Evolutionary conservation across 257 asterid genomes (phyloP), one percentile per base, ranked within the genome.

Genomic region (Henckelia pumila): DNA sequence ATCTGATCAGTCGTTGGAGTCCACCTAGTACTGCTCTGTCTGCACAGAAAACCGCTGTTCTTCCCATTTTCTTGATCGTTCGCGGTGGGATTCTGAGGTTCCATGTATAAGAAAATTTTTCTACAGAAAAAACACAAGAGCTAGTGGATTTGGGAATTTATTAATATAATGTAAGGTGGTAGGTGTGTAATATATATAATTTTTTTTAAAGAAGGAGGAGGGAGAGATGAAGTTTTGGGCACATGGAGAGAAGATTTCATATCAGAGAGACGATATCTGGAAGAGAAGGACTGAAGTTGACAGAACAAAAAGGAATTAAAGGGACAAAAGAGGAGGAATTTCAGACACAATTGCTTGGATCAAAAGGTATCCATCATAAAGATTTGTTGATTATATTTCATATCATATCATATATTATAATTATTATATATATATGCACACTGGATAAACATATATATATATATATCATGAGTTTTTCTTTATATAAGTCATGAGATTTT

Each of bases 271-370:
- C 7, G 55, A 89, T 80, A 91, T 91, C 96, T 85, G 91, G 81
- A 82, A 82, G 96, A 89, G 96, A 92, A 85, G 95, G 96, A 92
- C 86, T 85, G 98, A 92, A 86, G 87, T 81, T 77, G 96, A 92
- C 96, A 92, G 93, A 82, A 82, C 77, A 64, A 70, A 63, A 86
- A 79, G 52, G 76, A 79, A 81, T 76, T 84, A 85, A 81, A 87
- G 96, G 92, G 96, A 92, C 95, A 92, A 87, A 89, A 67, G 88
- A 86, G 89, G 87, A 79, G 76, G 56, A 55, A 53, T 30, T 69
- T 78, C 77, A 69, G 72, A 78, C 70, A 69, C 71, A 61, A 49
- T 84, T 92, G 91, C 96, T 89, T 89, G 86, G 84, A 87, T 85
- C 85, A 81, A 87, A 89, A 87, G 95, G 79, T 81, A 89, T 75